Base-by-base conservation (phyloP, 495 filamentous ascomycete genomes). In the Rhypophila decipiens region DNA sequence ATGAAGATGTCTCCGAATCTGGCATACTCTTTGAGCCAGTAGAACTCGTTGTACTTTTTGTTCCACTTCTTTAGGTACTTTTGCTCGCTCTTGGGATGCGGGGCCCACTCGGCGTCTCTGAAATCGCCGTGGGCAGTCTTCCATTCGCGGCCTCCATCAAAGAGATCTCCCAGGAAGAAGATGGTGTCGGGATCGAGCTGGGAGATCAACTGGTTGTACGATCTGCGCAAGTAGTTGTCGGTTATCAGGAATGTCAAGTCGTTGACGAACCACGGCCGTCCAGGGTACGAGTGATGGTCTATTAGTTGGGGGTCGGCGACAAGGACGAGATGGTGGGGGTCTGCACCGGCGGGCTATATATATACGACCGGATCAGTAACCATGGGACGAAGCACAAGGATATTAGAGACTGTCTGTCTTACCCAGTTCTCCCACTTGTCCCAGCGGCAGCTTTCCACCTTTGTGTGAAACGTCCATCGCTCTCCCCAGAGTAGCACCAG, bases 81-180 rank as follows among this genome's bases (percentile, higher is more conserved):
- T 47, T 67, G 55, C 52, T 78, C 75, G 21, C 61, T 50, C 9
- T 65, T 61, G n/a, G 74, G 72, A 22, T 76, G 68, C 35, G 68
- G 60, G 8, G 66, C 71, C 75, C 75, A 80, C 39, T 63, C 63
- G 0, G 86, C 82, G 44, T 86, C 87, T 27, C 73, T 65, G 46
- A 77, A 84, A 18, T 75, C 69, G 7, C 70, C 67, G 11, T 68
- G 67, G 11, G 61, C 65, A 21, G 87, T 87, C 44, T 83, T 83
- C 94, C 94, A 99, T 67, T 99, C 94, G 56, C 94, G 76, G 12
- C 94, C 94, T 2, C 94, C 94, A 57, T 99, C 94, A 55, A 99
- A 96, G 1, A 99, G 72, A 58, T 99, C 94, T 4, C 94, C 94
- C 0, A 99, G 72, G 61, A 99, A 97, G 54, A 95, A 72, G 2